These are phyloP conservation scores for Dictyostelium discoideum DNA, from an alignment of 78 protist species.

Conservation along the genomic window DNA sequence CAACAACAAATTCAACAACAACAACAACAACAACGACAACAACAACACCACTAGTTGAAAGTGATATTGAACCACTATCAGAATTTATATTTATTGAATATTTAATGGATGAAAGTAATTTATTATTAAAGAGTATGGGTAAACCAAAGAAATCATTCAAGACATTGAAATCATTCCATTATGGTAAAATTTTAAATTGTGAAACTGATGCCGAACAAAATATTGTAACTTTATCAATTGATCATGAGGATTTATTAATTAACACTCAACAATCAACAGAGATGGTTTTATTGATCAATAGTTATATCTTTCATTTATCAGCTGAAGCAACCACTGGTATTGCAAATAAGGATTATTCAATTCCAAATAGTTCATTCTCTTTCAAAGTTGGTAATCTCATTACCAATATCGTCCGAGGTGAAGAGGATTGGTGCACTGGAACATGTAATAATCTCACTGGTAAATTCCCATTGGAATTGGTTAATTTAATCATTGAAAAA, in stretches of 20 bases:
- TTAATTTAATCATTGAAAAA: conserved; percentile 17
- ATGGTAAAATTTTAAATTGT: conserved; percentile 1
- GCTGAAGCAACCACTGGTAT: conserved; percentile 22
- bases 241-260: conserved; percentile 41
- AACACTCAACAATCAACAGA: conserved; percentile 38
- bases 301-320: conserved; percentile 15
- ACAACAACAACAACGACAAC: background rate
- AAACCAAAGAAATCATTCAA: conserved; percentile 3
- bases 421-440: conserved; percentile 68
- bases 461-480: conserved; percentile 42
- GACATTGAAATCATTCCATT: conserved; percentile 24
- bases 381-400: conserved; percentile 49
- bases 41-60: background rate
- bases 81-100: background rate
- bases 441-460: conserved; percentile 23
- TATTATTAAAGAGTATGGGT: conserved; percentile 2
- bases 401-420: conserved; percentile 1
- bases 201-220: conserved; percentile 9
- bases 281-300: conserved; percentile 34
- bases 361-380: conserved; percentile 27
- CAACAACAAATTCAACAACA: too few species aligned
- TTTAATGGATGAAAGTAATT: background rate
- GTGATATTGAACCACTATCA: background rate
- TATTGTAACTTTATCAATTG: background rate
- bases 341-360: conserved; percentile 40